Conservation (phyloP, 306 rosid genomes). For the Quillaja saponaria region DNA sequence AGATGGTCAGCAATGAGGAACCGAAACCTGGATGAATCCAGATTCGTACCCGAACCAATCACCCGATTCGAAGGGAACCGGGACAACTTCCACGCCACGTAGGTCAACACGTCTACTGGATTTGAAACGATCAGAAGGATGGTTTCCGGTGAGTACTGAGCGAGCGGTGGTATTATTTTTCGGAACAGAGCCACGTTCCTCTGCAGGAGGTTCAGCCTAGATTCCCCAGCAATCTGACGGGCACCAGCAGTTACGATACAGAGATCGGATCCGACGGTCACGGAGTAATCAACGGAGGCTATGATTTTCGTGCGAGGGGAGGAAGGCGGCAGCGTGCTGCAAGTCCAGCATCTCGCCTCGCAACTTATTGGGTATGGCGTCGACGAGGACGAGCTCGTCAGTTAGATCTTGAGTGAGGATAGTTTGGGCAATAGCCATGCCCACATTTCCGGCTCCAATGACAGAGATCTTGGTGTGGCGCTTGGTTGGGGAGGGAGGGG, state of each 20-base stretch:
- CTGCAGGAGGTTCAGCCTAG: conserved; percentile 69
- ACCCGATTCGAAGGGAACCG: conserved; percentile 87
- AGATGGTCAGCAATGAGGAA: conserved; percentile 94
- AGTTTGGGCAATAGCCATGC: conserved; percentile 98
- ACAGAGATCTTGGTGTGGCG: conserved; percentile 72
- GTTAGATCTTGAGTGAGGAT: conserved; percentile 78
- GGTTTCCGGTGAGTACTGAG: conserved; percentile 50
- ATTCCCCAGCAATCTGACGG: conserved; percentile 71
- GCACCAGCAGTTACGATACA: conserved; percentile 94
- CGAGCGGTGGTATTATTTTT: conserved; percentile 67
- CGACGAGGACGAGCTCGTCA: conserved; percentile 81
- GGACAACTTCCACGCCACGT: conserved; percentile 87
- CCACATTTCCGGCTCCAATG: conserved; percentile 87
- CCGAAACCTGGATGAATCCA: conserved; percentile 86
- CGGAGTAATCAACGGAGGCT: conserved; percentile 73
- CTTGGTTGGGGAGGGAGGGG: conserved; percentile 58
- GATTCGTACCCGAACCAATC: conserved; percentile 90
- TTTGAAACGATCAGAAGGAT: conserved; percentile 74
- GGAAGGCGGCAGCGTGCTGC: conserved; percentile 92
- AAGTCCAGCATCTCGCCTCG: conserved; percentile 96
- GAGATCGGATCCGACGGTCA: conserved; percentile 70
- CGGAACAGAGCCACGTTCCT: conserved; percentile 71
- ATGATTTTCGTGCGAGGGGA: conserved; percentile 82
- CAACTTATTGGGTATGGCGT: conserved; percentile 66
- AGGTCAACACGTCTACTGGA: conserved; percentile 80